Evolutionary conservation across 1,284 basidiomycete species (phyloP).

Genomic region (Austroboletus novae-zelandiae): DNA sequence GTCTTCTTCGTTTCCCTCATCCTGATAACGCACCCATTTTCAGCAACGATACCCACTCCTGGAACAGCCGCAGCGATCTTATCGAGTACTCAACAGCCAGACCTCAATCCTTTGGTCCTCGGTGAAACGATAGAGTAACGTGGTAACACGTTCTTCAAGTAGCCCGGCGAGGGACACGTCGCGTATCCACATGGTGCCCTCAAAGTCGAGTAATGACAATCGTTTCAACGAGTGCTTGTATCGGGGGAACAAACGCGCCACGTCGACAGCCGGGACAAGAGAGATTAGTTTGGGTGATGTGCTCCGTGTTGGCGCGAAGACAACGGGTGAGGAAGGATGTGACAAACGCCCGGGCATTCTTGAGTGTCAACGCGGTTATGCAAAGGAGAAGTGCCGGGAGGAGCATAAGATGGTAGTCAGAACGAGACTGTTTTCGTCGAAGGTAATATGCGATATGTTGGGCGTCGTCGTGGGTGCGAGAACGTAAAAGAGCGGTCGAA

Average conservation of each 20-base stretch:
- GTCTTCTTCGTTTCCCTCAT: constrained; percentile 37
- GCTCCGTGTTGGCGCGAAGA: constrained; percentile 67
- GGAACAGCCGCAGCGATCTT: constrained; percentile 58
- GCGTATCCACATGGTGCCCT: constrained; percentile 70
- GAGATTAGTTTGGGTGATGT: constrained; percentile 40
- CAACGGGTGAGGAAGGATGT: constrained; percentile 75
- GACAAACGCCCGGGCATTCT: constrained; percentile 80
- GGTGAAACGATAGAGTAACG: too few species aligned
- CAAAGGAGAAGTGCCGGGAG: constrained; percentile 76
- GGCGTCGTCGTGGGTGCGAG: constrained; percentile 34
- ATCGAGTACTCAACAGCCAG: constrained; percentile 75
- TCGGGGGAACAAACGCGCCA: too few species aligned
- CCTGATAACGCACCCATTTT: constrained; percentile 86
- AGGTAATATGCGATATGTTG: constrained; percentile 36
- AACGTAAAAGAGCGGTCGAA: constrained; percentile 28
- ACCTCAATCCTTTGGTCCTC: too few species aligned
- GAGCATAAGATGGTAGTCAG: too few species aligned
- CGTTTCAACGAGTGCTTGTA: constrained; percentile 61
- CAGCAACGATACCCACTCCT: too few species aligned
- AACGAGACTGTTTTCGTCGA: constrained; percentile 49
- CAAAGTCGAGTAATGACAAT: constrained; percentile 76
- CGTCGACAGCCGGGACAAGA: too few species aligned
- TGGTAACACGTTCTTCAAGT: too few species aligned
- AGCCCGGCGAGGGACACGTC: constrained; percentile 47
- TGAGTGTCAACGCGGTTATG: constrained; percentile 87